phyloP scores from a whole-genome alignment of 805 yeast genomes.

The Phaffomyces thermotolerans region DNA sequence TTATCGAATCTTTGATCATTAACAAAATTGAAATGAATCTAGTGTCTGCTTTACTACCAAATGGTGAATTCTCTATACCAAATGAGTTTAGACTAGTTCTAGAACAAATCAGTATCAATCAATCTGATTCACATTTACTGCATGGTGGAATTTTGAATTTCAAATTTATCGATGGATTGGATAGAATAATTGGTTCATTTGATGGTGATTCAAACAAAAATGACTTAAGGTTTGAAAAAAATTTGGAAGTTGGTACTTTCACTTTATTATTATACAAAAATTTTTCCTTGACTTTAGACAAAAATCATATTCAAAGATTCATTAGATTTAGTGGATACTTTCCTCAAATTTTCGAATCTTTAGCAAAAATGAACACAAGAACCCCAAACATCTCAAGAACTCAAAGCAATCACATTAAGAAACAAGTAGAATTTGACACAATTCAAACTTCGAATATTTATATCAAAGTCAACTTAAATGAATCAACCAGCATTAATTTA shows the following conservation, averaged over 20 bases:
- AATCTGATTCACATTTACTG: slow-evolving; percentile 33
- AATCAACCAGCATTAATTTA: slow-evolving; percentile 14
- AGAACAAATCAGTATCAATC: slow-evolving; percentile 33
- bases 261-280: slow-evolving; percentile 40
- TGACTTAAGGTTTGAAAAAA: slow-evolving; percentile 49
- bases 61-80: slow-evolving; percentile 37
- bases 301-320: slow-evolving; percentile 21
- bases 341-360: slow-evolving; percentile 21
- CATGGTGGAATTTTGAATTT: slow-evolving; percentile 42
- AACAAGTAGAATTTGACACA: slow-evolving; percentile 3
- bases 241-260: slow-evolving; percentile 26
- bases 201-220: slow-evolving; percentile 28
- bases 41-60: slow-evolving; percentile 35
- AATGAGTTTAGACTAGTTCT: slow-evolving; percentile 24
- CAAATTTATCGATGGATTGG: slow-evolving; percentile 20
- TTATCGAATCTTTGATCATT: slow-evolving; percentile 34
- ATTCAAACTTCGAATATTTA: slow-evolving; percentile 19
- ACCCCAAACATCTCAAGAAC: slow-evolving; percentile 2
- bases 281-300: slow-evolving; percentile 19
- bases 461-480: slow-evolving; percentile 7
- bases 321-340: slow-evolving; percentile 24
- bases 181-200: slow-evolving; percentile 21
- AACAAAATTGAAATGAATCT: slow-evolving; percentile 33
- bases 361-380: slow-evolving; percentile 8
- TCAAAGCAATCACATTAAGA: no score